phyloP scores from a whole-genome alignment of 2,329 filamentous ascomycete genomes.

The Keithomyces neogunnii region DNA sequence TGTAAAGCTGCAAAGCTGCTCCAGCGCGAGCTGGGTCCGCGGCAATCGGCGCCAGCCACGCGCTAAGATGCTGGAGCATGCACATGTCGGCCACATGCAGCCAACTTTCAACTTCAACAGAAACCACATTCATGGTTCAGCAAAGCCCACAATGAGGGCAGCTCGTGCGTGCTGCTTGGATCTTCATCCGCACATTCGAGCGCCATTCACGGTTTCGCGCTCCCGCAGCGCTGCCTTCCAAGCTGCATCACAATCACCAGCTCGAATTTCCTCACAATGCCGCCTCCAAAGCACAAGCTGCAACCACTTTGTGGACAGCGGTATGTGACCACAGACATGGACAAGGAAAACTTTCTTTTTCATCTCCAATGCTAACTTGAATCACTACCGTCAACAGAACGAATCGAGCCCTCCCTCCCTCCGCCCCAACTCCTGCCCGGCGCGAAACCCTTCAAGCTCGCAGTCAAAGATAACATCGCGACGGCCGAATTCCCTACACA shows the following conservation, averaged over 20 bases:
- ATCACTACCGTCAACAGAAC: not conserved
- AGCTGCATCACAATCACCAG: not conserved
- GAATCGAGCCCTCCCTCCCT: constrained; percentile 2
- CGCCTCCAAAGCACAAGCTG: constrained; percentile 20
- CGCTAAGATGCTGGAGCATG: not conserved
- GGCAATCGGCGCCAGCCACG: not conserved
- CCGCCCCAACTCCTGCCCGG: constrained; percentile 12
- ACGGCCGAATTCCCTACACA: constrained; percentile 62
- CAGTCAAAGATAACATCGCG: constrained; percentile 72
- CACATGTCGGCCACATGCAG: not conserved
- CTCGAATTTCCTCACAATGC: constrained; percentile 10
- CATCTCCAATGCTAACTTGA: not conserved
- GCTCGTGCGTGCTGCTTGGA: constrained; percentile 19
- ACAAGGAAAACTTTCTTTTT: not conserved
- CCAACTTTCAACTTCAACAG: not conserved
- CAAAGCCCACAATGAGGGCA: constrained; percentile 17
- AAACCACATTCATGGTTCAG: not conserved
- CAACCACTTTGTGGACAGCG: constrained; percentile 27
- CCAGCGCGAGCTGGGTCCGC: too few relatives aligned
- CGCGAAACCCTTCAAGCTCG: constrained; percentile 36
- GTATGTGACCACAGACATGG: constrained; percentile 13
- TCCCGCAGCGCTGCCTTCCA: not conserved
- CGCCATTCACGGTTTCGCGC: not conserved
- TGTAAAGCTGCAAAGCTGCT: not conserved
- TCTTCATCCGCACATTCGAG: constrained; percentile 3